These are phyloP conservation scores for Gaultheria prostrata DNA, from an alignment of 148 eudicot species.

Conservation along the genomic window DNA sequence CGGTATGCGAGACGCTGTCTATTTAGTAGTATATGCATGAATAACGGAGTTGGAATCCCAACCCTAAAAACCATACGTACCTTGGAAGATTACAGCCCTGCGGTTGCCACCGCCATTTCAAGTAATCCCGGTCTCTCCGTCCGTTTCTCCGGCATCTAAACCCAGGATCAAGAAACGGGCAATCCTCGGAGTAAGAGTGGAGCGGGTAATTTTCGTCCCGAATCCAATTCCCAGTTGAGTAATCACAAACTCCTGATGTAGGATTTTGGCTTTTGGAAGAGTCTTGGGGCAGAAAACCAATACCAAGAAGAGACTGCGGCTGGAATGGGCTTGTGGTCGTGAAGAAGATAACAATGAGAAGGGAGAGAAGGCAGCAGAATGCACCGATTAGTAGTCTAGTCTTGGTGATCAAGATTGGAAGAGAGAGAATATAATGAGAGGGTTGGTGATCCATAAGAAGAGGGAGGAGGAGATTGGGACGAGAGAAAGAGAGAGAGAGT, in stretches of 20 bases:
- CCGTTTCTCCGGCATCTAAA: conserved; percentile 68
- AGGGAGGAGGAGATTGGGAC: conserved; percentile 20
- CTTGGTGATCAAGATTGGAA: conserved; percentile 22
- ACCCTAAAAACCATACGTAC: conserved; percentile 27
- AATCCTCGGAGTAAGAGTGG: conserved; percentile 47
- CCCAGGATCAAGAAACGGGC: conserved; percentile 72
- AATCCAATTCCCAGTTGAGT: conserved; percentile 60
- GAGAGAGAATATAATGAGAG: conserved; percentile 5
- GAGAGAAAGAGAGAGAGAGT: neutral
- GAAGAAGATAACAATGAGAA: conserved; percentile 26
- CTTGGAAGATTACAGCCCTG: conserved; percentile 61
- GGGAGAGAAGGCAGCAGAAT: conserved; percentile 20
- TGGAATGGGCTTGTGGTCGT: conserved; percentile 26
- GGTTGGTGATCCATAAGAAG: conserved; percentile 55
- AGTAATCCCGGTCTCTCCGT: conserved; percentile 45
- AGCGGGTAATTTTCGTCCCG: conserved; percentile 41
- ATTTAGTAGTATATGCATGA: neutral
- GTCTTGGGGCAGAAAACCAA: conserved; percentile 17
- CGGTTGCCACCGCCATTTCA: conserved; percentile 83
- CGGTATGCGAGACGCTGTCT: too few relatives aligned
- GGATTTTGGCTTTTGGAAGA: neutral
- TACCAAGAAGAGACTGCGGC: conserved; percentile 14
- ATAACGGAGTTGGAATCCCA: neutral
- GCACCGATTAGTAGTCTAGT: conserved; percentile 21
- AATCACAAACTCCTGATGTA: conserved; percentile 41